Base-by-base conservation (phyloP, 2,329 filamentous ascomycete genomes). In the Pseudogymnoascus sp. region DNA sequence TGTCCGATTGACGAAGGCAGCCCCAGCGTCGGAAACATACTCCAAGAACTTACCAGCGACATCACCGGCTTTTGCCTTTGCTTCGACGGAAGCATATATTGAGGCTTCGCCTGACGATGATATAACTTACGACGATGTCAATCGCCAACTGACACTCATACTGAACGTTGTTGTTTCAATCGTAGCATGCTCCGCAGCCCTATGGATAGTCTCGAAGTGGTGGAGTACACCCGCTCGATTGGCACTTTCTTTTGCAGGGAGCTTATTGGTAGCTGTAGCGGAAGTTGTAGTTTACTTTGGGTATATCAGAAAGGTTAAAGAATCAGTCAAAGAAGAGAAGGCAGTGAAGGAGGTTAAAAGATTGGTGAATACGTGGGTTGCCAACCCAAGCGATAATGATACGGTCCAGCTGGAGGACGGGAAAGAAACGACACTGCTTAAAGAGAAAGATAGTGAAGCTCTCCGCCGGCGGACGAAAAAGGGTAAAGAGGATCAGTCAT, bases 141-240 rank as follows among this genome's bases (percentile, higher is more conserved):
- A 93, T 72, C 81, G 89, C n/a, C 91, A 94, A 70, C 77, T 94
- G 62, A 86, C 89, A 42, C 79, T 97, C 6, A 91, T 97, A 60
- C 81, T 96, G 69, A 99, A 97, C 73, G 91, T 97, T 59, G 77
- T 97, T 39, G 80, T 96, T 61, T 96, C 91, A 60, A 89, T 97
- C 61, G 78, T 93, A 2, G 90, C 92, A 48, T 89, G 89, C 59
- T 88, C 86, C 2, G 85, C 82, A 2, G 90, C 89, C 6, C 81
- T 94, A 35, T 94, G 90, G 90, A 80, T 92, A n/a, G 82, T 83
- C 13, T 88, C 88, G 1, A 80, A 86, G 59, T 90, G 89, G 81
- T 93, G 89, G 90, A 87, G 81, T 65, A 82, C 87, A 1, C 85
- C 89, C 0, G 81, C 85, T 44, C 78, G 90, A 27, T 71, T 94